A percentile compares a stretch with the other conserved stretches of the same genome.
Evolutionary conservation across 148 eudicot species (phyloP).

Genomic region (Amaranthus palmeri): DNA sequence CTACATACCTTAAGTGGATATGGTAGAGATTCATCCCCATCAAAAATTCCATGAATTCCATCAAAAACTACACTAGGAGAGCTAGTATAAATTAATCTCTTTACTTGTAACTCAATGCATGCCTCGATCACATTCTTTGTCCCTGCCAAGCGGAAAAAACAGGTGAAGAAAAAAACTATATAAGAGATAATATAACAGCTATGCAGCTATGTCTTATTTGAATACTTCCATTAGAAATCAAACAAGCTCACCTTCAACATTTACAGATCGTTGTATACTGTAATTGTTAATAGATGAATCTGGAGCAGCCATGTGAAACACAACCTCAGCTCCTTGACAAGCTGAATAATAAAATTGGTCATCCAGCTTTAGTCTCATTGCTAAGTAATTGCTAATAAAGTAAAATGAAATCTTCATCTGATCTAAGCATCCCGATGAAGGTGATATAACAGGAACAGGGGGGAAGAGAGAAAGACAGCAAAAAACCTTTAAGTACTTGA

Average conservation of each 20-base stretch:
- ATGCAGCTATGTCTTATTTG: background rate
- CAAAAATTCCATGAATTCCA: constrained; percentile 66
- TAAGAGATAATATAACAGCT: background rate
- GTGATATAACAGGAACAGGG: background rate
- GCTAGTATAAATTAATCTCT: constrained; percentile 89
- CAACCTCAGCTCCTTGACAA: constrained; percentile 86
- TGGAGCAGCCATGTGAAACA: constrained; percentile 98
- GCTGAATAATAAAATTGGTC: constrained; percentile 34
- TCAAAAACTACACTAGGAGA: constrained; percentile 97
- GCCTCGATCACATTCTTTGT: constrained; percentile 83
- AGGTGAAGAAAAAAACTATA: too few relatives aligned
- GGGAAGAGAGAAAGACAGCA: background rate
- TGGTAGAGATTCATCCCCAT: constrained; percentile 79
- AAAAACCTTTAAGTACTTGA: constrained; percentile 62
- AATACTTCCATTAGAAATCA: background rate
- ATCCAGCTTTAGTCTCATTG: background rate
- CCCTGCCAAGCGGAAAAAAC: constrained; percentile 33
- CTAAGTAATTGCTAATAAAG: background rate
- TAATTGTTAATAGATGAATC: constrained; percentile 91
- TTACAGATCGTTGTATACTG: constrained; percentile 73
- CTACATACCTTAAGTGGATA: constrained; percentile 88
- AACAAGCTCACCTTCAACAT: constrained; percentile 60
- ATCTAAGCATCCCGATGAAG: background rate
- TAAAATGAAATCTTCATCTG: background rate
- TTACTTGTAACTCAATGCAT: constrained; percentile 72